Percentiles rank a stretch among this genome's conserved stretches.
phyloP scores from a whole-genome alignment of 192 early-diverging fungal genomes.

The Paraglomus occultum region DNA sequence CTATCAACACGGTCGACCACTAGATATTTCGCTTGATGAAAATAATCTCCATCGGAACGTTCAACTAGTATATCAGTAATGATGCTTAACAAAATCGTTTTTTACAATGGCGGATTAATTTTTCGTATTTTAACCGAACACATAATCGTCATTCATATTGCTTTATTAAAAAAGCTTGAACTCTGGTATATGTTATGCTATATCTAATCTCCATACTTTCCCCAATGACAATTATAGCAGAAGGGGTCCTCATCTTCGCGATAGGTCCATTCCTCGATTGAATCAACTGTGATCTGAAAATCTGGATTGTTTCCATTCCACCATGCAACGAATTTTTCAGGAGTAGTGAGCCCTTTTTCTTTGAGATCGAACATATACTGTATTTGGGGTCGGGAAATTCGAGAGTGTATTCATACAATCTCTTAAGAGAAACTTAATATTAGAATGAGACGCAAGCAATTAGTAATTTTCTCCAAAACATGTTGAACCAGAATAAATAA shows the following conservation, averaged over 20 bases:
- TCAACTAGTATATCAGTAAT: conserved; percentile 4
- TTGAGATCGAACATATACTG: conserved; percentile 1
- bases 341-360: conserved; percentile 20
- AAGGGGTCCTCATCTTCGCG: conserved; percentile 19
- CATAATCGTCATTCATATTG: conserved; percentile 4
- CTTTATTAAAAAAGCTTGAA: conserved; percentile 14
- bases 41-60: conserved; percentile 7
- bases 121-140: too few species aligned
- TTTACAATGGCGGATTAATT: too few species aligned
- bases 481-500: conserved; percentile 18
- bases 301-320: conserved; percentile 24
- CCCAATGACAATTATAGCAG: conserved; percentile 7
- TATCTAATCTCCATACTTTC: conserved; percentile 15
- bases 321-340: conserved; percentile 25
- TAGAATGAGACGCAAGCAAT: conserved; percentile 7
- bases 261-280: conserved; percentile 24
- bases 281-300: conserved; percentile 24
- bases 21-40: conserved; percentile 3
- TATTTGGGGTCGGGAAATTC: conserved; percentile 20
- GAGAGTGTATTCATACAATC: background rate
- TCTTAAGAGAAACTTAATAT: conserved; percentile 27
- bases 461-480: conserved; percentile 7
- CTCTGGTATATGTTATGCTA: conserved; percentile 6
- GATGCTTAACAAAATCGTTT: too few species aligned
- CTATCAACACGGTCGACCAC: background rate